A percentile compares a stretch with the other conserved stretches of the same genome.
phyloP scores from a whole-genome alignment of 352 stramenopile genomes.

The Globisporangium lucens region DNA sequence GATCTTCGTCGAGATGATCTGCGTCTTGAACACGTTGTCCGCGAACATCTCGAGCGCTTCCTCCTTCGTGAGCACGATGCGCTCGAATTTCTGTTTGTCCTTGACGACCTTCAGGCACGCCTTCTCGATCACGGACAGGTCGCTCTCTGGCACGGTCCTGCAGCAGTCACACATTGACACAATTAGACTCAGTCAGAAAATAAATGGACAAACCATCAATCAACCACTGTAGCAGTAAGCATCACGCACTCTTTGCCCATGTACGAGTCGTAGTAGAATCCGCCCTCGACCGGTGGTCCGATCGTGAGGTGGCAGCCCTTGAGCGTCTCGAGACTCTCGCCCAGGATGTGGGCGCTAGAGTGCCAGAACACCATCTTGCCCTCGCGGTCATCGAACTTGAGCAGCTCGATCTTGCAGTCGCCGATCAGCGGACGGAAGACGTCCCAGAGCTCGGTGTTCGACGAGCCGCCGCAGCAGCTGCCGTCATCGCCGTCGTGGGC shows the following conservation, averaged over 20 bases:
- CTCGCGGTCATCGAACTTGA: conserved; percentile 98
- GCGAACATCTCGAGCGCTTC: conserved; percentile 98
- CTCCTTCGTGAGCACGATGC: conserved; percentile 97
- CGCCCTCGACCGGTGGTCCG: conserved; percentile 93
- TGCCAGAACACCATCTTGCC: conserved; percentile 97
- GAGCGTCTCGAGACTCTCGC: conserved; percentile 95
- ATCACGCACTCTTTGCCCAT: conserved; percentile 86
- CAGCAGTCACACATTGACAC: conserved; percentile 9
- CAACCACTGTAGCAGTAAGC: background rate
- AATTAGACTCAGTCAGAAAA: background rate
- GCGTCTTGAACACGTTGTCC: conserved; percentile 98
- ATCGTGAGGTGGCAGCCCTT: conserved; percentile 97
- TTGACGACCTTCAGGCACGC: conserved; percentile 93
- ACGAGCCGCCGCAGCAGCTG: conserved; percentile 49
- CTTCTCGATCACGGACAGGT: conserved; percentile 90
- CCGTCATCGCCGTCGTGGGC: conserved; percentile 48
- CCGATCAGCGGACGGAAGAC: conserved; percentile 96
- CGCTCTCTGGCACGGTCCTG: conserved; percentile 60
- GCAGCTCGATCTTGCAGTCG: conserved; percentile 94
- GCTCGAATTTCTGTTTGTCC: conserved; percentile 97
- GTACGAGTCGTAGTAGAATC: conserved; percentile 99
- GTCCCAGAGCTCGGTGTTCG: conserved; percentile 93
- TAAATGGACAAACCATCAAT: background rate
- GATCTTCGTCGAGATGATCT: conserved; percentile 97
- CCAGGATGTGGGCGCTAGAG: conserved; percentile 96